Evolutionary conservation across 2,329 filamentous ascomycete species (phyloP).

Genomic region (Aspergillus amoenus): DNA sequence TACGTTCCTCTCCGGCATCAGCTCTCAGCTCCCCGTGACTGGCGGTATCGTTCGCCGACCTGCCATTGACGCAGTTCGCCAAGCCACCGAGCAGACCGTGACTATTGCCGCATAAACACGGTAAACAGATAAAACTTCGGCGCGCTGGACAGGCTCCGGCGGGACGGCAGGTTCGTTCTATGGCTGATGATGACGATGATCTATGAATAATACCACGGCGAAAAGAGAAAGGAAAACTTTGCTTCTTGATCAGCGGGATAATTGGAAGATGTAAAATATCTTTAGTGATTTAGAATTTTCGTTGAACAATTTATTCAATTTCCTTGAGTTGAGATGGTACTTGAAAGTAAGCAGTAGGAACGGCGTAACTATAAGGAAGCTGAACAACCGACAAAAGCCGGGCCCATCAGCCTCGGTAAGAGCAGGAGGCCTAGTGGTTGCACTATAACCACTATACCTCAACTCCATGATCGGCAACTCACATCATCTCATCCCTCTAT

Average conservation of each 20-base stretch:
- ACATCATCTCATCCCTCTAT: too few species aligned
- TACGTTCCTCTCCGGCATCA: slow-evolving; percentile 72
- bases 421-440: too few species aligned
- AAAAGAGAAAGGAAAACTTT: slow-evolving; percentile 11
- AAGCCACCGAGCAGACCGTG: slow-evolving; percentile 27
- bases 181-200: slow-evolving; percentile 19
- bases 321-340: too few species aligned
- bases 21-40: slow-evolving; percentile 79
- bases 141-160: slow-evolving; percentile 14
- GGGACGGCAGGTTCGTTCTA: slow-evolving; percentile 4
- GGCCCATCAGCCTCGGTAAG: too few species aligned
- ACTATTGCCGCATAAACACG: slow-evolving; percentile 29
- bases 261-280: neutral
- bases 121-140: slow-evolving; percentile 1
- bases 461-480: too few species aligned
- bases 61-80: slow-evolving; percentile 50
- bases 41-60: slow-evolving; percentile 88
- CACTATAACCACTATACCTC: too few species aligned
- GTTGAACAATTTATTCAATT: too few species aligned
- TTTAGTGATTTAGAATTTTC: too few species aligned
- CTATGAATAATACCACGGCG: slow-evolving; percentile 14
- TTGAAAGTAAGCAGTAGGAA: too few species aligned
- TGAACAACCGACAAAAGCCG: too few species aligned
- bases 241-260: slow-evolving; percentile 1
- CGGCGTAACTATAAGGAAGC: too few species aligned